Evolutionary conservation across 2,329 filamentous ascomycete species (phyloP).

Genomic region (Hypoxylon sp.): DNA sequence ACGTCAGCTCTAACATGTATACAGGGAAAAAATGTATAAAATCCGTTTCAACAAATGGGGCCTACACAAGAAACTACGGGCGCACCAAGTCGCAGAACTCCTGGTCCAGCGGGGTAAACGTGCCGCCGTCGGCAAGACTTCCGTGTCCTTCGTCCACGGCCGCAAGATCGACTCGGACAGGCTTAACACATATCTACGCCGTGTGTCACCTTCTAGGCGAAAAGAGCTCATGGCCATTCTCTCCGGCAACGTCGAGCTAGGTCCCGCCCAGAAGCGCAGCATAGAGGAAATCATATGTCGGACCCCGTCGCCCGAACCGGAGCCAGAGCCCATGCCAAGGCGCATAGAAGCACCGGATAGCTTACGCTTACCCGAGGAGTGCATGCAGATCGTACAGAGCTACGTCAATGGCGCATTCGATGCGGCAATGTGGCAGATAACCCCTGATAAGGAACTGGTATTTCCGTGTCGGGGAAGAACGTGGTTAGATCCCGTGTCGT

Average conservation of each 20-base stretch:
- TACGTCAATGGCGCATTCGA: slow-evolving; percentile 43
- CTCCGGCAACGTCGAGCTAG: slow-evolving; percentile 10
- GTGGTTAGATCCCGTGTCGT: slow-evolving; percentile 45
- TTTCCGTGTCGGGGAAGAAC: slow-evolving; percentile 30
- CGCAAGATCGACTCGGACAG: slow-evolving; percentile 42
- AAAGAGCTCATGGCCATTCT: slow-evolving; percentile 37
- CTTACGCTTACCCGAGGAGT: slow-evolving; percentile 44
- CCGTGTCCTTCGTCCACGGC: slow-evolving; percentile 41
- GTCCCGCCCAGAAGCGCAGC: slow-evolving; percentile 18
- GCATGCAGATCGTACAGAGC: slow-evolving; percentile 42
- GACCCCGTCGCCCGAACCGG: slow-evolving; percentile 39
- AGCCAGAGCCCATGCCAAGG: slow-evolving; percentile 17
- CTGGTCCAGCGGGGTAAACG: slow-evolving; percentile 39
- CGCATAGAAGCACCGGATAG: slow-evolving; percentile 41
- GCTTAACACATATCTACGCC: slow-evolving; percentile 41
- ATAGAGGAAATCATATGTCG: slow-evolving; percentile 40
- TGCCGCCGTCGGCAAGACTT: slow-evolving; percentile 38
- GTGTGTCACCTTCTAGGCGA: slow-evolving; percentile 36
- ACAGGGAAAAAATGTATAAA: slow-evolving; percentile 49
- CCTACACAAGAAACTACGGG: slow-evolving; percentile 47
- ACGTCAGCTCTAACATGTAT: slow-evolving; percentile 18
- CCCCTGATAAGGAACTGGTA: slow-evolving; percentile 30
- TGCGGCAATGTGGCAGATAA: slow-evolving; percentile 26
- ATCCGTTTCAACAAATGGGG: slow-evolving; percentile 48
- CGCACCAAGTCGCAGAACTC: slow-evolving; percentile 43